Base-by-base conservation (phyloP, 306 rosid species). In the Sicyos edulis region DNA sequence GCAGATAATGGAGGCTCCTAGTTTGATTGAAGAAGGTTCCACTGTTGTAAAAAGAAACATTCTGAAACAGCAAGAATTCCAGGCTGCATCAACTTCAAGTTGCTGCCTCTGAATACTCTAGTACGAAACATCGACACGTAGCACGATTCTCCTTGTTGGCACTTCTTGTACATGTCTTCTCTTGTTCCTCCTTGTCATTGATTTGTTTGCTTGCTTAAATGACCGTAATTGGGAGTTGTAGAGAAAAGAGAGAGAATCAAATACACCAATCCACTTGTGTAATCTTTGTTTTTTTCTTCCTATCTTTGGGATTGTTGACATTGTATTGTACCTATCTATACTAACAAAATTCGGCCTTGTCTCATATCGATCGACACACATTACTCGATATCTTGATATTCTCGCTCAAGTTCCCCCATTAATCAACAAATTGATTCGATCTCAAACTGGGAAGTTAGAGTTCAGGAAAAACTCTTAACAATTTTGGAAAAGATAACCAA, bases 1-100 rank as follows among this genome's bases (percentile, higher is more conserved):
- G 56, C 76, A 91, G 97, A 91, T 90, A 77, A 88, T 86, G 97
- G 99, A 89, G 83, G 86, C 83, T 80, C 99, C 99, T 8, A 87
- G 91, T 74, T 96, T 93, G 11, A 54, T 89, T 81, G 93, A 90
- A 81, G 95, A 89, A 85, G 97, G 95, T 54, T 87, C 99, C 16
- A 83, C 74, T 62, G 80, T 64, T 29, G 82, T 77, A 50, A 93
- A 88, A 81, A 83, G 88, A 80, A 89, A 79, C 67, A 78, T 83
- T 70, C 72, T 86, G 69, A 86, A 88, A 88, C 96, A 56, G 75
- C 83, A 83, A 59, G 90, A 72, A 61, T 88, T 85, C 77, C 73
- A 82, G 21, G 82, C 81, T 71, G 47, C 85, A 74, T 73, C 89
- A 67, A 44, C 50, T 54, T 61, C 75, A n/a, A 84, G 77, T 57